These are phyloP conservation scores for Cordyceps pruinosa DNA, from an alignment of 2,329 filamentous ascomycete genomes.

Conservation along the genomic window DNA sequence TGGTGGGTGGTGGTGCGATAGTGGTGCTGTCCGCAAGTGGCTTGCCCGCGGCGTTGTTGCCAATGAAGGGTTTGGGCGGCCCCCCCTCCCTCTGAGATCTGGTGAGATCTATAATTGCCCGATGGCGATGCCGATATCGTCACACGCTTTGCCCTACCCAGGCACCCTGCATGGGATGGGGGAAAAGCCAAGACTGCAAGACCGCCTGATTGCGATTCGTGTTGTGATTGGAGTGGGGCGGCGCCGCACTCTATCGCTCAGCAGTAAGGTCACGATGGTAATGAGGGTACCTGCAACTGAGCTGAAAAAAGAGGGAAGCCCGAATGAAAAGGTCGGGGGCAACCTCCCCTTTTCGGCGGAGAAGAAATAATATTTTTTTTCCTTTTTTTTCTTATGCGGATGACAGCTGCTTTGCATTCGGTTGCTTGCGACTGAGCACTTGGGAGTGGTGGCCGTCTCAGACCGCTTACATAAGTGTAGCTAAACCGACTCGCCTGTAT, in stretches of 20 bases:
- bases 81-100: not conserved
- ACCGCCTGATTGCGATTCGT: not conserved
- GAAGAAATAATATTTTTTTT: not conserved
- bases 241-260: not conserved
- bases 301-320: not conserved
- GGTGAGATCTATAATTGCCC: not conserved
- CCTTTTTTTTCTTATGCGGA: not conserved
- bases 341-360: no score
- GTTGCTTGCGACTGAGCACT: not conserved
- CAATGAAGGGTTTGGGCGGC: not conserved
- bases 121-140: not conserved
- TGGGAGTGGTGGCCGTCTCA: not conserved
- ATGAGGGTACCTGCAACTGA: not conserved
- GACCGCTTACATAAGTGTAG: not conserved
- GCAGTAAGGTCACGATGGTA: not conserved
- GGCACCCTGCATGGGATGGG: not conserved
- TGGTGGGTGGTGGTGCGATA: not conserved
- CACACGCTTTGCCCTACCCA: not conserved
- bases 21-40: not conserved
- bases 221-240: not conserved
- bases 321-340: no score
- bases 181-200: not conserved
- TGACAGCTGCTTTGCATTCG: not conserved
- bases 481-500: no score
- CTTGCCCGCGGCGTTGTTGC: not conserved